Evolutionary conservation across 2,329 filamentous ascomycete genomes (phyloP), one percentile per base, ranked within the genome.

Genomic region (Aspergillus terreus): DNA sequence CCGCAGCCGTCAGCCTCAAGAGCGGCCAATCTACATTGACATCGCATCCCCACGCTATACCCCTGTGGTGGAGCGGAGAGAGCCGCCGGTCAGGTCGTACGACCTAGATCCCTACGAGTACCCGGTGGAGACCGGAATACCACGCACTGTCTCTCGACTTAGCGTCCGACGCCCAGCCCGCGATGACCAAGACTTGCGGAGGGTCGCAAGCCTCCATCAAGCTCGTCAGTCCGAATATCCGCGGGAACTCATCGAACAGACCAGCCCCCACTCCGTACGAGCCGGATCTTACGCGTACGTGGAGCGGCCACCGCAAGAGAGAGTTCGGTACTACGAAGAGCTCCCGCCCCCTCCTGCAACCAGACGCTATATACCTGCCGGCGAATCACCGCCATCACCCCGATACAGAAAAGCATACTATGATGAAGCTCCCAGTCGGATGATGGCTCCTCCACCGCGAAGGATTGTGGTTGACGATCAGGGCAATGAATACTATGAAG

Each of bases 401-500:
- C 58, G 64, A 17, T 70, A 71, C 50, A 70, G 67, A 17, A 71
- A 74, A 44, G 55, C 68, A n/a, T 76, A 75, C 54, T 69, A 71
- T 40, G 71, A 74, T 46, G 70, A 69, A 35, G 64, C 79, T 30
- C 73, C 76, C 32, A 65, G 68, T 40, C 76, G 74, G 36, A 62
- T 68, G 48, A 77, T 81, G 73, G 76, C 76, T 46, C 77, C 81
- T 6, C 78, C 81, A 15, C 74, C 81, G 43, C 76, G 85, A 50
- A 83, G 86, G 55, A 86, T 96, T 56, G 79, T 95, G 32, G 78
- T 95, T 49, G 92, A 96, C 71, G 84, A 88, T 55, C 89, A 85
- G 69, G 91, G 91, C 38, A 88, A 89, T 66, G 84, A 90, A 66
- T 96, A 92, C 72, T 82, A 82, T 54, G 82, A 83, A 56, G 76